A percentile compares a stretch with the other conserved stretches of the same genome.
These are phyloP conservation scores for Aechmea fasciata DNA, from an alignment of 176 grass and related monocot species.

Conservation along the genomic window DNA sequence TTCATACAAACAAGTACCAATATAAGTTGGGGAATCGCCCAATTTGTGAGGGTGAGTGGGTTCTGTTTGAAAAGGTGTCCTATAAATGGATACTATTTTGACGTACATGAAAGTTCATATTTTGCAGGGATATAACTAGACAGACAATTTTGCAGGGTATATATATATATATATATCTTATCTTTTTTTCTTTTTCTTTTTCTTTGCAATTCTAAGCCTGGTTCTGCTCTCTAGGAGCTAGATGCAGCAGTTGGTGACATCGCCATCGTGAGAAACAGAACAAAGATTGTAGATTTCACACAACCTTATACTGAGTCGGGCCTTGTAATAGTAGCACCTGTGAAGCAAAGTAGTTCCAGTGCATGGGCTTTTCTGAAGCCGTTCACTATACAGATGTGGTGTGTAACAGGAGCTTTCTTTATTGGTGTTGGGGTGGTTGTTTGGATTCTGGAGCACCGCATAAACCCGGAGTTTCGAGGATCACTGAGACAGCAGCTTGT, in stretches of 20 bases:
- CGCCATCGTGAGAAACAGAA: slow-evolving; percentile 72
- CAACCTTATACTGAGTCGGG: slow-evolving; percentile 66
- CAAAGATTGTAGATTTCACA: slow-evolving; percentile 58
- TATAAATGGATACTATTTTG: no score
- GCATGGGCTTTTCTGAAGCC: slow-evolving; percentile 79
- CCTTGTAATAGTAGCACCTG: slow-evolving; percentile 56
- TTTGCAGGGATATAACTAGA: slow-evolving; percentile 3
- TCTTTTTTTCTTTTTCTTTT: no score
- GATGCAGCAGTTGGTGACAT: slow-evolving; percentile 84
- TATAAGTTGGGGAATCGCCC: no score
- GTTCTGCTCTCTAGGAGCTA: slow-evolving; percentile 29
- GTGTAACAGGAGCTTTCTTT: slow-evolving; percentile 60
- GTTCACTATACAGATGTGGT: slow-evolving; percentile 80
- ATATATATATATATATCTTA: no score
- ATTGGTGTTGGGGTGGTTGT: slow-evolving; percentile 65
- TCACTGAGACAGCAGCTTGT: slow-evolving; percentile 41
- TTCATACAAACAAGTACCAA: no score
- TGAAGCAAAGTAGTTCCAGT: slow-evolving; percentile 38
- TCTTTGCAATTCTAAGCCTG: not conserved
- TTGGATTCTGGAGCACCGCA: slow-evolving; percentile 80
- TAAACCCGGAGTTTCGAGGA: slow-evolving; percentile 70
- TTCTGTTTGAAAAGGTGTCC: no score
- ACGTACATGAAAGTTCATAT: not conserved
- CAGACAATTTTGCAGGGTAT: no score
- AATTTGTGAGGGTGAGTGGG: no score